Evolutionary conservation across 208 protist genomes (phyloP), one percentile per base, ranked within the genome.

Genomic region (Crithidia expoeki): DNA sequence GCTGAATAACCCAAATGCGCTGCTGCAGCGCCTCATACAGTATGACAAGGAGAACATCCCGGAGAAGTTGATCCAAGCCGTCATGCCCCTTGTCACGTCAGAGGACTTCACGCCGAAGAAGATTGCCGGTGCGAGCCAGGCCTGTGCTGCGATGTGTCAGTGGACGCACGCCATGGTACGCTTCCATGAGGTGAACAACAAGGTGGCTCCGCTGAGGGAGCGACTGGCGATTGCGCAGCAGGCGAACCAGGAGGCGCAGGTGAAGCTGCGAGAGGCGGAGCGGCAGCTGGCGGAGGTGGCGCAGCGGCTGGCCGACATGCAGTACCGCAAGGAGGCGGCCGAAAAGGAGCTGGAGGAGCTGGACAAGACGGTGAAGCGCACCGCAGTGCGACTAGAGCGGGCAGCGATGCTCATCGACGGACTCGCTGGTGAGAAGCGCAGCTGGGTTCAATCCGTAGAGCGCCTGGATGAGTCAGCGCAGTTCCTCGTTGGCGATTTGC

Each of bases 111-210:
- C 89, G 34, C 95, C 97, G 10, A 94, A 96, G 79, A 97, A 95
- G 79, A 97, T 97, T 84, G 87, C 92, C 7, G 95, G 94, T 28
- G 96, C 96, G 7, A 98, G 96, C 69, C 92, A 97, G 75, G 98
- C 98, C 4, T 99, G 97, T 77, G 98, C 97, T 11, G 97, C 98
- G 17, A 98, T 99, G 89, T 99, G 98, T 69, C 89, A 98, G 77
- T 99, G 98, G 98, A 98, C 98, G 10, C 90, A 97, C 61, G 98
- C 98, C 32, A 99, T 99, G 97, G 88, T 98, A 64, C 97, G 94
- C 64, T 99, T 98, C 80, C 92, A 99, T 76, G 81, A 91, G 73
- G 98, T 98, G 32, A 94, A 96, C 75, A 98, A 97, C 76, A 93
- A 94, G 62, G 98, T 99, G 2, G 88, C 89, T 62, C 97, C 98